A percentile compares a stretch with the other conserved stretches of the same genome.
Conservation (phyloP, 305 asterid species). For the Andrographis paniculata region DNA sequence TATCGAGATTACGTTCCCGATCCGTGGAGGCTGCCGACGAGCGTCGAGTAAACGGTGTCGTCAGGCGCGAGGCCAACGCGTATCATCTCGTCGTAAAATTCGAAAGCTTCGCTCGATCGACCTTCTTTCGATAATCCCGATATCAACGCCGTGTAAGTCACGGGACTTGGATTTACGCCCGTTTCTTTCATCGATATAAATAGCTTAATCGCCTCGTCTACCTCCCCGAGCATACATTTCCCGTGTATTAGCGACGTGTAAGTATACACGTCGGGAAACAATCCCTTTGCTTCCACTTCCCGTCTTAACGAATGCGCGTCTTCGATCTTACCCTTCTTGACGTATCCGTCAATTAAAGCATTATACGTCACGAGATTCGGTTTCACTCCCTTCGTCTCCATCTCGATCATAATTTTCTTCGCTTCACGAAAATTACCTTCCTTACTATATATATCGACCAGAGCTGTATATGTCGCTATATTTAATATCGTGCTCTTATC, state of each 20-base stretch:
- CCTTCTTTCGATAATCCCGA: slow-evolving; percentile 62
- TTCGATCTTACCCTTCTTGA: slow-evolving; percentile 36
- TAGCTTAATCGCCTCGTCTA: slow-evolving; percentile 53
- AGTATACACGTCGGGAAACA: slow-evolving; percentile 36
- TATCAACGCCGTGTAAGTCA: slow-evolving; percentile 54
- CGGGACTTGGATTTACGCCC: slow-evolving; percentile 34
- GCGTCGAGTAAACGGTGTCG: slow-evolving; percentile 55
- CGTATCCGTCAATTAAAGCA: slow-evolving; percentile 44
- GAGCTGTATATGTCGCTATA: slow-evolving; percentile 43
- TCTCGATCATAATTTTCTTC: slow-evolving; percentile 31
- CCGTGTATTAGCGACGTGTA: slow-evolving; percentile 50
- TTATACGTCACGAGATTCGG: slow-evolving; percentile 52
- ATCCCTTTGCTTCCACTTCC: slow-evolving; percentile 33
- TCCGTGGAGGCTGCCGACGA: slow-evolving; percentile 75
- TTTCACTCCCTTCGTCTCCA: slow-evolving; percentile 51
- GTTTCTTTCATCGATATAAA: slow-evolving; percentile 47
- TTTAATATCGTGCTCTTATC: slow-evolving; percentile 47
- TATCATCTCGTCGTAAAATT: slow-evolving; percentile 67
- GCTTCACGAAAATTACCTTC: slow-evolving; percentile 63
- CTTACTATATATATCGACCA: slow-evolving; percentile 52
- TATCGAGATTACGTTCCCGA: too few species aligned
- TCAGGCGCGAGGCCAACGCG: slow-evolving; percentile 63
- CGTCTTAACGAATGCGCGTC: slow-evolving; percentile 29
- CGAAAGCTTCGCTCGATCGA: slow-evolving; percentile 68
- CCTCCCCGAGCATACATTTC: slow-evolving; percentile 47